Percentiles rank a stretch among this genome's conserved stretches.
These are phyloP conservation scores for Choanephora cucurbitarum DNA, from an alignment of 371 early-diverging fungal species.

Conservation along the genomic window DNA sequence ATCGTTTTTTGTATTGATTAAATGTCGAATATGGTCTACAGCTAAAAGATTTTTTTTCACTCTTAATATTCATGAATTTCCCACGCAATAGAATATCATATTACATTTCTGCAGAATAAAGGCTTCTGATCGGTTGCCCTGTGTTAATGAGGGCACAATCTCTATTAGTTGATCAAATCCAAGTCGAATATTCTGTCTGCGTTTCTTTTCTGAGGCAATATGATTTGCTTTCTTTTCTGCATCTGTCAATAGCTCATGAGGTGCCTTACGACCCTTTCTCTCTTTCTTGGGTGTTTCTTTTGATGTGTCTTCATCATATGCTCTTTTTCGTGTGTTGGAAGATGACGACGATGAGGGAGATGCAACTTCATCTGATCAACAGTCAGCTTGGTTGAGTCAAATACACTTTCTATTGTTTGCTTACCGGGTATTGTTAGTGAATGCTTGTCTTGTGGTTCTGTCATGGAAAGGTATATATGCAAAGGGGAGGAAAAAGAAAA, in stretches of 20 bases:
- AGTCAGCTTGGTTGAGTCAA: no score
- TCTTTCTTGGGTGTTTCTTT: slow-evolving; percentile 24
- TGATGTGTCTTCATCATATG: slow-evolving; percentile 8
- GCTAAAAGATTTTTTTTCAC: no score
- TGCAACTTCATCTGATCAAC: neutral
- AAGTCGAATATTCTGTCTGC: slow-evolving; percentile 81
- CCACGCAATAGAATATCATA: slow-evolving; percentile 2
- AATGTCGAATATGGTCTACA: slow-evolving; percentile 46
- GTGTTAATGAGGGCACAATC: slow-evolving; percentile 75
- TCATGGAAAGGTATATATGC: neutral
- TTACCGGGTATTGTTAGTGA: neutral
- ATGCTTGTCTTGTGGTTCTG: neutral
- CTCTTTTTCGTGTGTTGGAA: slow-evolving; percentile 14
- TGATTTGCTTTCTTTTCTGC: slow-evolving; percentile 95
- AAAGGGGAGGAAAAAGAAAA: neutral
- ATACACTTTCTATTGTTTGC: neutral
- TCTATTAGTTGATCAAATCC: slow-evolving; percentile 85
- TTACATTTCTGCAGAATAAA: slow-evolving; percentile 64
- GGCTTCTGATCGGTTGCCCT: slow-evolving; percentile 63
- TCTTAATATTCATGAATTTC: neutral
- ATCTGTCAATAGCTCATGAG: slow-evolving; percentile 81
- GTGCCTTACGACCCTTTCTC: slow-evolving; percentile 42
- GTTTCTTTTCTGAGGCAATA: slow-evolving; percentile 91
- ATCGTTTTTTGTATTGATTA: slow-evolving; percentile 43
- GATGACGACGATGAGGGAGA: neutral